These are phyloP conservation scores for Amylostereum areolatum DNA, from an alignment of 1,284 basidiomycete species.

Conservation along the genomic window DNA sequence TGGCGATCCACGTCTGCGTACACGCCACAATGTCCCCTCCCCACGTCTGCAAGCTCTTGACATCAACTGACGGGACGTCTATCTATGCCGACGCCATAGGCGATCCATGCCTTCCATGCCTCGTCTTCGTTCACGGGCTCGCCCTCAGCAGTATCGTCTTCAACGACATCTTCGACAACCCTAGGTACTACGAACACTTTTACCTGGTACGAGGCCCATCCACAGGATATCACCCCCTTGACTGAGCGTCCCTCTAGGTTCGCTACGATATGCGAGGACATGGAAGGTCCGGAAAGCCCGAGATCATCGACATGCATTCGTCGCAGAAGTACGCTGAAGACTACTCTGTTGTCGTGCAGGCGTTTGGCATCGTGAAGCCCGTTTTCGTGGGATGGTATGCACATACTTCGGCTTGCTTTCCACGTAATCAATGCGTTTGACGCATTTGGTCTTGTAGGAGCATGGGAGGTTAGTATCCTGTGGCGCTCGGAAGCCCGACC, in stretches of 20 bases:
- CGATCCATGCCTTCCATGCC: slow-evolving; percentile 26
- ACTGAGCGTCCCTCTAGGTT: slow-evolving; percentile 15
- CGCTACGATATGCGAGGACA: slow-evolving; percentile 27
- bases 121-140: slow-evolving; percentile 35
- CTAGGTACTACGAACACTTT: slow-evolving; percentile 19
- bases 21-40: slow-evolving; percentile 3
- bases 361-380: slow-evolving; percentile 18
- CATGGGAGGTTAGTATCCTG: background rate
- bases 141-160: slow-evolving; percentile 25
- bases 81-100: slow-evolving; percentile 31
- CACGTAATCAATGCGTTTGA: slow-evolving; percentile 5
- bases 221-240: background rate
- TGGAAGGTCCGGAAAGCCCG: slow-evolving; percentile 20
- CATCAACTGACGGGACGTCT: slow-evolving; percentile 16
- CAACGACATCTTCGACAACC: slow-evolving; percentile 26
- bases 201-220: slow-evolving; percentile 24
- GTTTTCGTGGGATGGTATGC: slow-evolving; percentile 23
- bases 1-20: no score
- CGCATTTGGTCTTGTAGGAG: slow-evolving; percentile 8
- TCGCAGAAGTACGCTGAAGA: slow-evolving; percentile 21
- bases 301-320: slow-evolving; percentile 12
- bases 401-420: background rate
- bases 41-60: slow-evolving; percentile 10
- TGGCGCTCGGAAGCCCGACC: slow-evolving; percentile 2
- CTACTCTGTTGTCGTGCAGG: slow-evolving; percentile 19